A percentile compares a stretch with the other conserved stretches of the same genome.
Evolutionary conservation across 1,139 yeast genomes (phyloP).

Genomic region (Magnusiomyces clavatus): DNA sequence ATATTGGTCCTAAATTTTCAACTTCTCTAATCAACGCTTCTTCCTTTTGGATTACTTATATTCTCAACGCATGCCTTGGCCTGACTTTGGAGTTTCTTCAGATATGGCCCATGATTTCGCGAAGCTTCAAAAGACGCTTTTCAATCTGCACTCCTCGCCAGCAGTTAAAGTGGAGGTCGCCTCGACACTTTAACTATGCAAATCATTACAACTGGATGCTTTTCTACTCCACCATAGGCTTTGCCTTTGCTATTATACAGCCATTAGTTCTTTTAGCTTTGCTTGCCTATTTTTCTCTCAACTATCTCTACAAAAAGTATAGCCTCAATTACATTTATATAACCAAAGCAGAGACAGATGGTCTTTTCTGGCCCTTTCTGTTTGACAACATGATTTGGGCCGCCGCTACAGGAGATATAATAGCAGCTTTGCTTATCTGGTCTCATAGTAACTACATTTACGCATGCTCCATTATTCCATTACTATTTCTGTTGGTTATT

Average conservation of each 20-base stretch:
- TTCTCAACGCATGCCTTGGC: conserved; percentile 31
- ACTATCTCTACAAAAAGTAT: conserved; percentile 32
- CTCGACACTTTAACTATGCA: conserved; percentile 34
- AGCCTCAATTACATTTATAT: conserved; percentile 32
- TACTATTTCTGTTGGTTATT: conserved; percentile 25
- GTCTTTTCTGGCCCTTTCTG: conserved; percentile 34
- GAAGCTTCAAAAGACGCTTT: conserved; percentile 25
- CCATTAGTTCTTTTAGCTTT: conserved; percentile 34
- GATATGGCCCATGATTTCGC: conserved; percentile 25
- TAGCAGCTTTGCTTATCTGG: conserved; percentile 35
- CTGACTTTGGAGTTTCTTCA: conserved; percentile 31
- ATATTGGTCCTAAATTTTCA: conserved; percentile 29
- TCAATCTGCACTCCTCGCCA: conserved; percentile 34
- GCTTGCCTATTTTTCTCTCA: conserved; percentile 29
- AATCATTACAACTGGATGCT: conserved; percentile 31
- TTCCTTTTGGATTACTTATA: conserved; percentile 38
- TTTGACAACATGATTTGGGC: conserved; percentile 33
- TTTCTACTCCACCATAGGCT: conserved; percentile 34
- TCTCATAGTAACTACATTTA: conserved; percentile 32
- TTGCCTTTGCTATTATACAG: conserved; percentile 35
- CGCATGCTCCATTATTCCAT: conserved; percentile 31
- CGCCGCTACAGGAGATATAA: conserved; percentile 31
- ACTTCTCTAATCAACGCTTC: conserved; percentile 34
- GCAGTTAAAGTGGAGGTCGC: conserved; percentile 30
- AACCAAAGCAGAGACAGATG: conserved; percentile 36